Evolutionary conservation across 2,329 filamentous ascomycete genomes (phyloP), one percentile per base, ranked within the genome.

Genomic region (Epichloe glyceriae): DNA sequence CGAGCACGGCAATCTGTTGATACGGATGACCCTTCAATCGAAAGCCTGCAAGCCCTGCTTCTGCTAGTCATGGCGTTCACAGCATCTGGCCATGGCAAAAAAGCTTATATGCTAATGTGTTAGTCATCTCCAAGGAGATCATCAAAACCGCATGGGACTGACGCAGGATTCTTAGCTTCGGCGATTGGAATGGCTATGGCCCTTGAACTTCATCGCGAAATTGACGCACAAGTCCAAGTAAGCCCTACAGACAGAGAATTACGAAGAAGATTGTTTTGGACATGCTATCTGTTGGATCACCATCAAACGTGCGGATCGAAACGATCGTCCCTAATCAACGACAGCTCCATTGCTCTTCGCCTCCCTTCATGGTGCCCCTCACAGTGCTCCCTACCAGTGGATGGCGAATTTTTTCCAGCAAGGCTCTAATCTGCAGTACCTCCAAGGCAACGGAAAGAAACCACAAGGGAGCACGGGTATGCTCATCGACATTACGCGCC

Each of bases 31-130:
- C 87, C 88, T 5, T 87, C 83, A 0, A 79, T 93, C 42, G 87
- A 94, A 62, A 78, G 79, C 35, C 67, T 94, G 8, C 87, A 94
- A 63, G 77, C 86, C 3, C 72, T 91, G 15, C 69, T 95, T 44
- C 73, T 95, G 10, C 76, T 95, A 2, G 80, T 85, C 0, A 80
- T 84, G 61, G 83, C 86, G 3, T 90, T 82, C 59, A 88, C 83
- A 46, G 87, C 88, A 37, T 75, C 81, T 33, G 88, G 88, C 26
- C 82, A 85, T 60, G 86, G 88, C 15, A 91, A 87, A 67, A 93
- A 86, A 66, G 83, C 86, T 1, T 93, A 89, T 58, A 94, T 94
- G 88, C 74, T 89, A 39, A 73, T 94, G 58, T 80, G 87, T 87
- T 81, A 19, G 39, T 17, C 11, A 33, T 12, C 22, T 26, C 7